phyloP scores from a whole-genome alignment of 2,329 filamentous ascomycete species.

The Pestalotiopsis sp. region DNA sequence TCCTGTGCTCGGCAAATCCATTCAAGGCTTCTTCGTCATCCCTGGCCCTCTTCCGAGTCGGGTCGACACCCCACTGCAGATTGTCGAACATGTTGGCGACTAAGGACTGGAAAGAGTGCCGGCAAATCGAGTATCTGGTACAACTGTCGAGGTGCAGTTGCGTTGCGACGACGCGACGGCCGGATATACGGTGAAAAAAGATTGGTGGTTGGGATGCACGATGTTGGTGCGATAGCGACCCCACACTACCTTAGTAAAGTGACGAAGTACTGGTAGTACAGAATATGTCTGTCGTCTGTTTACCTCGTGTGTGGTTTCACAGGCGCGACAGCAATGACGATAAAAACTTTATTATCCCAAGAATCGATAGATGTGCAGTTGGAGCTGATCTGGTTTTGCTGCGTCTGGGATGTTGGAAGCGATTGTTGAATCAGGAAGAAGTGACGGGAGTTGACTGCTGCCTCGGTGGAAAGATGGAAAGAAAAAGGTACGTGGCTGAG shows the following conservation, averaged over 20 bases:
- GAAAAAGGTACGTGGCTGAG: constrained; percentile 5
- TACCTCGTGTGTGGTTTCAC: neutral
- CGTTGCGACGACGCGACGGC: neutral
- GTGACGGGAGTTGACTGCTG: neutral
- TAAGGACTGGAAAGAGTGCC: neutral
- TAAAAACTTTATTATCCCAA: too few relatives aligned
- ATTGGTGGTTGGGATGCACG: constrained; percentile 1
- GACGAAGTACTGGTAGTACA: neutral
- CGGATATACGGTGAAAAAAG: neutral
- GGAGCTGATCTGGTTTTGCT: neutral
- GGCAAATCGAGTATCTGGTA: neutral
- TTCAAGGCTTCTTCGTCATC: constrained; percentile 27
- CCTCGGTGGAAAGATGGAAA: neutral
- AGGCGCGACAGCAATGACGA: neutral
- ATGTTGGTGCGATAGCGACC: neutral
- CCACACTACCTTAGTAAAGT: neutral
- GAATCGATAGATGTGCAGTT: neutral
- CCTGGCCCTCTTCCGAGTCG: constrained; percentile 29
- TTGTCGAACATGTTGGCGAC: constrained; percentile 22
- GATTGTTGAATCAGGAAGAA: too few relatives aligned
- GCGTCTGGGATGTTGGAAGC: too few relatives aligned
- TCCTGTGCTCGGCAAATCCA: constrained; percentile 34
- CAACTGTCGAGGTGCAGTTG: neutral
- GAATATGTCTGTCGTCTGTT: neutral
- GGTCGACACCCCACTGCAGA: constrained; percentile 21